Percentiles rank a stretch among this genome's conserved stretches.
Evolutionary conservation across 2,329 filamentous ascomycete genomes (phyloP).

Genomic region (Penicillium sp.): DNA sequence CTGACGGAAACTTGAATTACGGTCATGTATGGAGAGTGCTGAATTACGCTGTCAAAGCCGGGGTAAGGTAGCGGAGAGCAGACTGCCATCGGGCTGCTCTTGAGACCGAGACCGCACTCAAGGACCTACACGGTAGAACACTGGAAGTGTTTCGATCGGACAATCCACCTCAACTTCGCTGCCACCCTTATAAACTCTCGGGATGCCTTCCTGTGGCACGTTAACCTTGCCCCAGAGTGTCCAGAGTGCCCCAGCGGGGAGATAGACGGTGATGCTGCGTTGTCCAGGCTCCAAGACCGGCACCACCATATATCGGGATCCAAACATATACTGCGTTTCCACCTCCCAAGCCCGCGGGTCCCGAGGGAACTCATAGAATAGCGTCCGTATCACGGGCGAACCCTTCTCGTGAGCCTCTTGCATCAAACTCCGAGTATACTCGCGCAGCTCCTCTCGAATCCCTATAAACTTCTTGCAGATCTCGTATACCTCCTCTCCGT

Average conservation of each 20-base stretch:
- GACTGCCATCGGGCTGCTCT: no score
- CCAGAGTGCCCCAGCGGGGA: slow-evolving; percentile 53
- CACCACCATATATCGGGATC: slow-evolving; percentile 57
- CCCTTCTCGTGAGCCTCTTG: slow-evolving; percentile 59
- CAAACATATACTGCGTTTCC: slow-evolving; percentile 64
- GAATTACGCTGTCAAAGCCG: background rate
- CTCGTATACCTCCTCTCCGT: slow-evolving; percentile 58
- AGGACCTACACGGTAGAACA: slow-evolving; percentile 38
- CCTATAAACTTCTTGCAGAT: slow-evolving; percentile 61
- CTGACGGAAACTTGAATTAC: background rate
- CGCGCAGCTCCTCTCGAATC: slow-evolving; percentile 58
- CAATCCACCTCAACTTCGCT: slow-evolving; percentile 42
- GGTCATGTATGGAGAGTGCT: background rate
- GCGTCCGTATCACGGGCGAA: slow-evolving; percentile 59
- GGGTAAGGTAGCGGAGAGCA: no score
- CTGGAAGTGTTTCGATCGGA: slow-evolving; percentile 49
- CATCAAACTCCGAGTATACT: slow-evolving; percentile 61
- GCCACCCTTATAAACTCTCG: slow-evolving; percentile 38
- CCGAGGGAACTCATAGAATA: slow-evolving; percentile 63
- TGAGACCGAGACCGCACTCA: background rate
- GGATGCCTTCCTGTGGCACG: slow-evolving; percentile 6
- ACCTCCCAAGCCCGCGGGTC: slow-evolving; percentile 57
- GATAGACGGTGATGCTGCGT: slow-evolving; percentile 50
- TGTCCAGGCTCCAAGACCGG: slow-evolving; percentile 55
- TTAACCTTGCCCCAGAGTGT: slow-evolving; percentile 36